Base-by-base conservation (phyloP, 257 asterid genomes). In the Solanum rostratum region DNA sequence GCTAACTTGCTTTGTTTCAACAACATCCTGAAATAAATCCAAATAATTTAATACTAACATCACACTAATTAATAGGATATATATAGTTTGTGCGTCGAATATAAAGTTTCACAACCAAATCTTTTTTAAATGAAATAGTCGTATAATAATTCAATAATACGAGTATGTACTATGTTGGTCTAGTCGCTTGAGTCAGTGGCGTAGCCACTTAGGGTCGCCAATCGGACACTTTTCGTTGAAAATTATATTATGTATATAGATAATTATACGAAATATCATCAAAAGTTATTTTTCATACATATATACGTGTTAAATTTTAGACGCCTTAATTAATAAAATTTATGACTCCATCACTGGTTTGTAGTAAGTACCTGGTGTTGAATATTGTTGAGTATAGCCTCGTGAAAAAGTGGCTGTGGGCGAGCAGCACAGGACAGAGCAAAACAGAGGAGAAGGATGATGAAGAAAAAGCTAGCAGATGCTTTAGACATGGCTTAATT, bases 351-450 rank as follows among this genome's bases (percentile, higher is more conserved):
- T n/a, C n/a, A n/a, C n/a, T n/a, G n/a, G n/a, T n/a, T n/a, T n/a
- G n/a, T n/a, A n/a, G n/a, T n/a, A n/a, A 33, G 29, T 69, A 87
- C 89, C 85, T 84, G 24, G 30, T 37, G 43, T 37, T 85, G 89
- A 62, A 84, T 80, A 70, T 80, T 80, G 16, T 37, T 14, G 2
- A 50, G 49, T 55, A 76, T 63, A 63, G 88, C 80, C 19, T 53
- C 79, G 41, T 12, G 50, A 49, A 53, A 70, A 30, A 70, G 24
- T 10, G 92, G 95, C 16, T 22, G 79, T 3, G 88, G 91, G 15
- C 97, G 97, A 85, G 93, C 91, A 18, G 91, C 90, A 6, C 83
- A 85, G 86, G 91, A 86, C 1, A 87, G 86, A 10, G 95, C 54
- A 90, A 84, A 78, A 84, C 83, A 85, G 86, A 88, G 86, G 89